Conservation (phyloP, 2,329 filamentous ascomycete genomes). For the Fusarium algeriense region DNA sequence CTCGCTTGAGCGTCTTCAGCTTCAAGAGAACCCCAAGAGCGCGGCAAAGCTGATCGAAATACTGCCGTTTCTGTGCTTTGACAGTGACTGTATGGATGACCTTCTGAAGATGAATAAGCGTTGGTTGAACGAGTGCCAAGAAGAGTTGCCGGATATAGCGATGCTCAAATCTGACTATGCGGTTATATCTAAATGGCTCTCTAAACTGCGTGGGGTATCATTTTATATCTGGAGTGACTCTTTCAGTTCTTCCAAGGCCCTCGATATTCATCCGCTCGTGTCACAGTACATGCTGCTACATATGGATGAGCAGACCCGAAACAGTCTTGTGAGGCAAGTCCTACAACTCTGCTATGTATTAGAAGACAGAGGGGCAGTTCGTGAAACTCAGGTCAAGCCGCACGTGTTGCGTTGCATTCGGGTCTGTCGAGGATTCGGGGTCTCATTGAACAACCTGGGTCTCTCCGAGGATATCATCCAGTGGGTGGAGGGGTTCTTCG, state of each 20-base stretch:
- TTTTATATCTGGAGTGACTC: not conserved
- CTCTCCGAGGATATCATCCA: not conserved
- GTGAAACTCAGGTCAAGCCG: not conserved
- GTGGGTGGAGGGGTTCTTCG: not conserved
- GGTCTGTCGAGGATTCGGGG: not conserved
- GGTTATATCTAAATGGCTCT: not conserved
- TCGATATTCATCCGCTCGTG: not conserved
- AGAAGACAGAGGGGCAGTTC: not conserved
- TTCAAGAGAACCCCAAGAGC: fast-evolving
- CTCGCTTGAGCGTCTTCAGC: not conserved
- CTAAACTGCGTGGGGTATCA: fast-evolving
- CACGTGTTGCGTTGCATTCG: not conserved
- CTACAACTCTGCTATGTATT: not conserved
- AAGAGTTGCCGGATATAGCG: not conserved
- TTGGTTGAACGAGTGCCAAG: fast-evolving
- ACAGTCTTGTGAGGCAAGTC: not conserved
- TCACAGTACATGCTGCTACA: not conserved
- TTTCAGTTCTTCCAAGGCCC: fast-evolving
- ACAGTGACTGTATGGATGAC: not conserved
- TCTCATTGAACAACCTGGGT: not conserved
- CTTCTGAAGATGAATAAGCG: not conserved
- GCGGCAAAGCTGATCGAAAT: not conserved
- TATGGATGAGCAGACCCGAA: not conserved
- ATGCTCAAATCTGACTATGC: not conserved
- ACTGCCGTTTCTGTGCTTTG: not conserved